Conservation (phyloP, 257 asterid genomes). For the Capsicum baccatum region DNA sequence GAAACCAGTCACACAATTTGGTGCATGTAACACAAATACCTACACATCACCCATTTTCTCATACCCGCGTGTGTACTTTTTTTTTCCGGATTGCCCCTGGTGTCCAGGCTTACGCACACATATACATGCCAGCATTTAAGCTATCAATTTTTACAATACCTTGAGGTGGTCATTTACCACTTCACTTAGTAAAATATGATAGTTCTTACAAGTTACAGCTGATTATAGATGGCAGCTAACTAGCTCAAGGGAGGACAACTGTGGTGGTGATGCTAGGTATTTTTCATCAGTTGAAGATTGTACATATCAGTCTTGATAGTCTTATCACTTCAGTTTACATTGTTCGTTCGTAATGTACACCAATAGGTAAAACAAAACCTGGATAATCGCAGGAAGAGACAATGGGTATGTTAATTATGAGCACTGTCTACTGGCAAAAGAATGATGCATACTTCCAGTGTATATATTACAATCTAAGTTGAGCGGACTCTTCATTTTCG, state of each 20-base stretch:
- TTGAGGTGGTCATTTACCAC: not conserved
- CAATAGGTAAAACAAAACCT: not conserved
- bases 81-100: no score
- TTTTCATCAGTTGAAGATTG: not conserved
- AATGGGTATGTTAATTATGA: not conserved
- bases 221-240: not conserved
- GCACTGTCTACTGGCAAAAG: not conserved
- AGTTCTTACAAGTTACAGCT: not conserved
- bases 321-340: not conserved
- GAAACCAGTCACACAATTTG: no score
- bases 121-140: not conserved
- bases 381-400: not conserved
- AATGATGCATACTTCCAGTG: not conserved
- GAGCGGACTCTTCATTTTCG: no score
- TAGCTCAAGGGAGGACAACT: not conserved
- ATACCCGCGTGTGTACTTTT: no score
- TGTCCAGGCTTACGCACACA: no score
- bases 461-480: no score
- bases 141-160: not conserved
- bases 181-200: not conserved
- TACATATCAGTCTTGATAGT: not conserved
- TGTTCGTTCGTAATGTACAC: no score
- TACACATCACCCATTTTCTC: not conserved
- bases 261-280: slow-evolving; percentile 17
- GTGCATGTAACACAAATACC: not conserved